Percentiles rank a stretch among this genome's conserved stretches.
phyloP scores from a whole-genome alignment of 1,284 basidiomycete species.

The Ganoderma multipileum region DNA sequence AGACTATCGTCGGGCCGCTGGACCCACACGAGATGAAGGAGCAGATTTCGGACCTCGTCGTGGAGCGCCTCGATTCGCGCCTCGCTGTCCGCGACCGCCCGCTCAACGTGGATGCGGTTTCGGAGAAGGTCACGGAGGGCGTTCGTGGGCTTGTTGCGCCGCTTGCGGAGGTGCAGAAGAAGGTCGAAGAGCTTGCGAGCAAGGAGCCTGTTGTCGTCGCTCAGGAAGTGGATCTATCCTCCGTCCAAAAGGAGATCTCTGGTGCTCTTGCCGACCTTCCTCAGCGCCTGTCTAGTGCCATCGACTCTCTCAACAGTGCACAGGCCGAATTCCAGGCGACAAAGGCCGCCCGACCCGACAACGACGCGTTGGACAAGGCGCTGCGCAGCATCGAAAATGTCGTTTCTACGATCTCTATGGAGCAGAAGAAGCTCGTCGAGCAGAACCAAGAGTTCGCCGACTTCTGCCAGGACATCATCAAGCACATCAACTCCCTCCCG shows the following conservation, averaged over 20 bases:
- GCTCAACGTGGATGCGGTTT: constrained; percentile 67
- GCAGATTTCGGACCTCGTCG: constrained; percentile 83
- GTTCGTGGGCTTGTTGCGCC: constrained; percentile 57
- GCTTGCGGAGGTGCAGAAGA: constrained; percentile 52
- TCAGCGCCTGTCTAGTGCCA: constrained; percentile 46
- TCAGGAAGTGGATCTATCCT: constrained; percentile 29
- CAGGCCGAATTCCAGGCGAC: constrained; percentile 42
- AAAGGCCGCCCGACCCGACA: constrained; percentile 36
- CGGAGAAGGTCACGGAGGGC: constrained; percentile 60
- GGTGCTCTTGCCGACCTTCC: constrained; percentile 52
- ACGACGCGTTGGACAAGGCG: constrained; percentile 33
- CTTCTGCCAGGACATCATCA: constrained; percentile 57
- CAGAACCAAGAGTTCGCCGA: constrained; percentile 57
- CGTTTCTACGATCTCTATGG: constrained; percentile 49
- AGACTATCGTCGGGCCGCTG: constrained; percentile 71
- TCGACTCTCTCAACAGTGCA: constrained; percentile 47
- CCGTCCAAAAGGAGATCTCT: constrained; percentile 39
- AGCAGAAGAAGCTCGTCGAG: constrained; percentile 51
- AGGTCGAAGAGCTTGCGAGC: constrained; percentile 47
- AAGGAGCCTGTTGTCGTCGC: constrained; percentile 34
- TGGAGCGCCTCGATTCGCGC: constrained; percentile 81
- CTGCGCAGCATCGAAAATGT: constrained; percentile 52
- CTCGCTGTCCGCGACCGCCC: constrained; percentile 76
- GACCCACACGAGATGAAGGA: constrained; percentile 86
- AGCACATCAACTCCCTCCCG: constrained; percentile 64